phyloP scores from a whole-genome alignment of 1,139 yeast genomes.

The Hyphopichia wangnamkhiaoensis region DNA sequence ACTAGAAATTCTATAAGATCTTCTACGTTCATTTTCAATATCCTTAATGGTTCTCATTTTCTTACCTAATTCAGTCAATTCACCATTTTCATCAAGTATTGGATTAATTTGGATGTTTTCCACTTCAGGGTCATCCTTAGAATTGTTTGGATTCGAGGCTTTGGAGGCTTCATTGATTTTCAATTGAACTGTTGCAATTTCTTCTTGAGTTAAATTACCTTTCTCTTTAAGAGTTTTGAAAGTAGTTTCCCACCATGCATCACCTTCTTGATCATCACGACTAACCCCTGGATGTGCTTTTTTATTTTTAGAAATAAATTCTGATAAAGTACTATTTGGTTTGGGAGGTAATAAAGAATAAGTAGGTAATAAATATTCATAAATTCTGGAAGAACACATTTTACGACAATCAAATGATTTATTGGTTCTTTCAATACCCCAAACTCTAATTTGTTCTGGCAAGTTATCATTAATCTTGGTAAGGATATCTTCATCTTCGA shows the following conservation, averaged over 20 bases:
- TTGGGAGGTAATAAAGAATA: conserved; percentile 90
- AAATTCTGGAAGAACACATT: conserved; percentile 90
- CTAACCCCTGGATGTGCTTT: conserved; percentile 58
- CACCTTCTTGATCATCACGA: conserved; percentile 68
- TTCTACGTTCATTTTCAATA: conserved; percentile 67
- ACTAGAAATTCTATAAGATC: conserved; percentile 64
- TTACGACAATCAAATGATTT: conserved; percentile 93
- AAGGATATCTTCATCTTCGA: conserved; percentile 81
- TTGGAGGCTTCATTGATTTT: conserved; percentile 12
- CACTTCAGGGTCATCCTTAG: conserved; percentile 23
- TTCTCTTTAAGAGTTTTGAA: conserved; percentile 39
- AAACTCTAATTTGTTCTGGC: conserved; percentile 85
- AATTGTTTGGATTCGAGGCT: not conserved
- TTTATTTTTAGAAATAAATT: conserved; percentile 57
- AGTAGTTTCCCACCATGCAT: conserved; percentile 68
- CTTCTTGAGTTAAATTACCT: conserved; percentile 49
- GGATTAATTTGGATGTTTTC: conserved; percentile 19
- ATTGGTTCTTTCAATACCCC: conserved; percentile 92
- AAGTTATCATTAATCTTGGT: conserved; percentile 69
- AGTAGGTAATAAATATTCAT: conserved; percentile 91
- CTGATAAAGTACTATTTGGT: conserved; percentile 65
- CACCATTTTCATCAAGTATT: conserved; percentile 33
- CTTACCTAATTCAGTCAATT: conserved; percentile 40
- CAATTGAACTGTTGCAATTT: conserved; percentile 26
- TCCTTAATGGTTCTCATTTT: conserved; percentile 60